Percentiles rank a stretch among this genome's conserved stretches.
Conservation (phyloP, 2,329 filamentous ascomycete species). For the Fusarium proliferatum region DNA sequence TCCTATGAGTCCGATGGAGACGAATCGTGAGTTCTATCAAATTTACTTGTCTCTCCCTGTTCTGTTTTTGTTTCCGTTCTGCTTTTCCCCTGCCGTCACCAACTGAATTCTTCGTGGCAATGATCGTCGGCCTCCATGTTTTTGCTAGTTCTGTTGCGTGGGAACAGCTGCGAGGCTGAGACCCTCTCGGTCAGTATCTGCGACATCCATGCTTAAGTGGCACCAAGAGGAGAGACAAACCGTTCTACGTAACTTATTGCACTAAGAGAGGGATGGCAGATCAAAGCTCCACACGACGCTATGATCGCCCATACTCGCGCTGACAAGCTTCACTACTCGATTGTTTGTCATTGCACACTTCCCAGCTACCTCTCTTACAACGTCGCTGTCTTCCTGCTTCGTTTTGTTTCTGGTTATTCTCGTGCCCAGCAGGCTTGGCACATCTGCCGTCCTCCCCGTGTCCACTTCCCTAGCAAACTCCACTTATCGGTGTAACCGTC, state of each 20-base stretch:
- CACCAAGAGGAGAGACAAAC: conserved; percentile 23
- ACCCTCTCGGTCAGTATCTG: conserved; percentile 20
- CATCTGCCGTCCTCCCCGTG: conserved; percentile 24
- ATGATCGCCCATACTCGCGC: conserved; percentile 1
- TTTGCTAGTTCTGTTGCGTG: conserved; percentile 20
- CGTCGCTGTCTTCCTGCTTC: neutral
- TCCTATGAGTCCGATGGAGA: conserved; percentile 50
- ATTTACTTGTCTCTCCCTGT: conserved; percentile 22
- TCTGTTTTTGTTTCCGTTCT: neutral
- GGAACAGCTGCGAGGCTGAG: conserved; percentile 32
- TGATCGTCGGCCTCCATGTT: neutral
- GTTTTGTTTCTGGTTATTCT: conserved; percentile 10
- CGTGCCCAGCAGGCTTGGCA: conserved; percentile 31
- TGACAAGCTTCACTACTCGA: conserved; percentile 10
- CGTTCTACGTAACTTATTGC: conserved; percentile 5
- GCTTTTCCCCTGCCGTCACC: neutral
- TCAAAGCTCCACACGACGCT: conserved; percentile 16
- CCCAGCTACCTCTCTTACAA: neutral
- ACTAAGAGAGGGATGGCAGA: conserved; percentile 16
- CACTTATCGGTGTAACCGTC: conserved; percentile 25
- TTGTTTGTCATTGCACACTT: neutral
- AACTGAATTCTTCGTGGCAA: neutral
- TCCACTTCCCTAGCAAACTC: conserved; percentile 37
- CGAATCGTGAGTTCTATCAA: conserved; percentile 43
- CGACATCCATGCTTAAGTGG: conserved; percentile 33